Evolutionary conservation across 768 basidiomycete species (phyloP), one percentile per base, ranked within the genome.

Genomic region (Thelephora aurantiotincta): DNA sequence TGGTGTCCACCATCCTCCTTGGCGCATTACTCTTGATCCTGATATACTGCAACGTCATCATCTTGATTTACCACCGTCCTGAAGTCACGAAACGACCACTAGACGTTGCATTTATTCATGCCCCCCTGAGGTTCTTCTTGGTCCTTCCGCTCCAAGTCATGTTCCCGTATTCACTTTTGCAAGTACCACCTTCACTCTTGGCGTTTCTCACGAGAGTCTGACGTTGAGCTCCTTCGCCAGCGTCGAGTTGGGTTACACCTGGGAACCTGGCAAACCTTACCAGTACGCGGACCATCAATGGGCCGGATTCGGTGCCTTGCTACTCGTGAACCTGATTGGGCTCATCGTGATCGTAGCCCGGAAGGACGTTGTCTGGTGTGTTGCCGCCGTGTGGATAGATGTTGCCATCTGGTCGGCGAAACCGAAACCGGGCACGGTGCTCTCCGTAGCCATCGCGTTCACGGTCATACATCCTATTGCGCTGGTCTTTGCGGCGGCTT

Each of bases 51-150:
- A 90, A 91, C 58, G 56, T 90, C 42, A 78, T 78, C 0, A 70
- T 94, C 5, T 66, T 91, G 37, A 65, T 81, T 13, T 89, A 92
- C 57, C 82, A 83, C 43, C 62, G 71, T 0, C 82, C 82, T 0
- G 72, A 67, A 0, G 65, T 65, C 19, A 60, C 65, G 26, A 50
- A 9, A 41, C 59, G 78, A 1, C 88, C 87, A 0, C 61, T 93
- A 35, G 89, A 92, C 60, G 78, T 76, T 33, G 70, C 80, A 0
- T 79, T 93, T 53, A 86, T 96, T 48, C 92, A 96, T 54, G 84
- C 86, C 0, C 93, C 93, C 0, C 68, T 94, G 46, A 72, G 86
- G 2, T 79, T 89, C 50, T 82, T 82, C 57, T 57, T 69, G 47
- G 55, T 66, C 11, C 51, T 80, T 2, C 74, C 77, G 2, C 59